Percentiles rank a stretch among this genome's conserved stretches.
These are phyloP conservation scores for Echria macrotheca DNA, from an alignment of 495 filamentous ascomycete genomes.

Conservation along the genomic window DNA sequence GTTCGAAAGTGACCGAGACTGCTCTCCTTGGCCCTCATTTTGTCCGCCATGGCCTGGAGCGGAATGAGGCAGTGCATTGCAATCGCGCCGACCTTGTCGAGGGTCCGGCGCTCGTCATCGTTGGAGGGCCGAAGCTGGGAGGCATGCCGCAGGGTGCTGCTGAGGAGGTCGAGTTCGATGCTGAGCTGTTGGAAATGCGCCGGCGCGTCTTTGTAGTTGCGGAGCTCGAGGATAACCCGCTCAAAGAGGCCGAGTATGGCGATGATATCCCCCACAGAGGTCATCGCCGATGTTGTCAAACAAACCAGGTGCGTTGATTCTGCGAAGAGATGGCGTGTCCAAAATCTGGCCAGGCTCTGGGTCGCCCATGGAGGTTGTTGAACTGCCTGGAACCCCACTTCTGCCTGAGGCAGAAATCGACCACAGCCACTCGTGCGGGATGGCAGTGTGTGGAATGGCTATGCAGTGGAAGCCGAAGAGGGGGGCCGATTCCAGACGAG, in stretches of 20 bases:
- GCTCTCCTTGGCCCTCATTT: constrained; percentile 13
- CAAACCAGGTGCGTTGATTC: no score
- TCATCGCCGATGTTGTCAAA: constrained; percentile 3
- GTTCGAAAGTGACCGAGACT: constrained; percentile 10
- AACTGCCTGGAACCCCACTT: no score
- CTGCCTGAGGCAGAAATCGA: no score
- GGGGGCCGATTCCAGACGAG: no score
- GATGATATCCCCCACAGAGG: constrained; percentile 13
- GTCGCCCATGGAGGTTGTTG: no score
- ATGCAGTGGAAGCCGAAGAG: no score
- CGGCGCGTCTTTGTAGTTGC: constrained; percentile 15
- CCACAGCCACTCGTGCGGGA: no score
- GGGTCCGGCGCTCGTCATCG: not conserved
- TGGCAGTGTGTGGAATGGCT: no score
- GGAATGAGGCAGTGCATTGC: constrained; percentile 8
- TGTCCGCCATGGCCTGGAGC: constrained; percentile 7
- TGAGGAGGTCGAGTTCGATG: constrained; percentile 10
- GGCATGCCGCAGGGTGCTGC: constrained; percentile 5
- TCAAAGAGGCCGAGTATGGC: constrained; percentile 14
- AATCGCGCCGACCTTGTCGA: constrained; percentile 7
- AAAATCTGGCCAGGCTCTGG: no score
- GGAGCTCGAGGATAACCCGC: constrained; percentile 10
- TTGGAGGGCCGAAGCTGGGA: constrained; percentile 3
- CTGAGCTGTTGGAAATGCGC: constrained; percentile 16
- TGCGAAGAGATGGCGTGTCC: no score